Evolutionary conservation across 2,329 filamentous ascomycete species (phyloP), one percentile per base, ranked within the genome.

Genomic region (Canariomyces notabilis): DNA sequence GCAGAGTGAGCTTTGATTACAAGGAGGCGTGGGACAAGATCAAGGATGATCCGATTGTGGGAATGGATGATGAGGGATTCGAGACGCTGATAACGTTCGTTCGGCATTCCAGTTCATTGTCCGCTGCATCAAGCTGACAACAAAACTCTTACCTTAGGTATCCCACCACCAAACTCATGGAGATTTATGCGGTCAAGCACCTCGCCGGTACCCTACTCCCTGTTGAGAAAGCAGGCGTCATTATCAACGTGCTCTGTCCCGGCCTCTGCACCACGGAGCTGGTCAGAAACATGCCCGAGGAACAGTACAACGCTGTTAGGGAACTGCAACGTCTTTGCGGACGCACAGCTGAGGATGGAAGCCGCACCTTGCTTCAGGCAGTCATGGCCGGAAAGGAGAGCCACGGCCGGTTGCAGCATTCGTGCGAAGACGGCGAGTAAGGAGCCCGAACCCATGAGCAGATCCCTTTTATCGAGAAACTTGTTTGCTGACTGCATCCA

Each of bases 281-380:
- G 2, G 22, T 36, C 18, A 23, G 55, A 11, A 32, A 46, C 19
- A 20, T 33, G 2, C 38, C 45, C 5, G 35, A 12, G 14, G 33
- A 44, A 5, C 32, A 46, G 7, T 12, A 19, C 12, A 26, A 39
- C 2, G 21, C 33, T 1, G n/a, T 48, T 7, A 16, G 21, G 3
- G 16, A 48, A 1, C 42, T 58, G 18, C 52, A 56, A 4, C 44
- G 26, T 6, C 18, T 68, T 14, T 37, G 71, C 15, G 74, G 68
- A 0, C 64, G 73, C 1, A 65, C 64, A 0, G 64, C 69, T 0
- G 75, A 77, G 52, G 67, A 69, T 36, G 75, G 75, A 0, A 64
- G 63, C 23, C 59, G 65, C 1, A 58, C 57, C 1, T 50, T 67
- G 4, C 56, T 67, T 0, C 48, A 60, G 36, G 64, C 55, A 0